Evolutionary conservation across 352 stramenopile genomes (phyloP), one percentile per base, ranked within the genome.

Genomic region (Phytopythium ostracodes): DNA sequence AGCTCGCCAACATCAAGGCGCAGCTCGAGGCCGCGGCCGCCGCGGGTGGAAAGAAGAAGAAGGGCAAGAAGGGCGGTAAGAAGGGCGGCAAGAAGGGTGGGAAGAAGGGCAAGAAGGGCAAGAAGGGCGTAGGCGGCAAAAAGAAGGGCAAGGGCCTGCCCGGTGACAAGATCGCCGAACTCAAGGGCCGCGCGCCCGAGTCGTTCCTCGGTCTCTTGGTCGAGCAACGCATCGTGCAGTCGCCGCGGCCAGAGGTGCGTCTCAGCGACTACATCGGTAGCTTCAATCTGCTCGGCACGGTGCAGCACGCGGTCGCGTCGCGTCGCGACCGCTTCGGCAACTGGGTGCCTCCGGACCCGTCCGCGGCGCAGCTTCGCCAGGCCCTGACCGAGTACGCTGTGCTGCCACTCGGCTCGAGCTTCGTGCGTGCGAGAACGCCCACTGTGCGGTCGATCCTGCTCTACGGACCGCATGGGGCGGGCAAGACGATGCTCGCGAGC

Each of bases 1-100:
- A 97, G 62, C 81, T 98, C 22, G 79, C 89, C 33, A 98, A 98
- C 79, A 97, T 98, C 70, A 97, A 98, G 63, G 71, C 84, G 38
- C 88, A 97, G 67, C 73, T 97, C 9, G 84, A 89, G 36, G 82
- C 84, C 0, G 86, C 81, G 12, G 80, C 84, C 1, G 72, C 69
- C 9, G 71, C 70, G 11, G 74, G 75, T 11, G n/a, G n/a, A n/a
- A 94, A 93, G 62, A 95, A 92, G 33, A 81, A 77, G 8, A 97
- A 89, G 54, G 77, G 76, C 35, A 87, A 84, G 35, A 79, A 74
- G 20, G 78, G 77, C 58, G 75, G 68, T 18, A 87, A 87, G 49
- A 81, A 89, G 38, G 77, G 82, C n/a, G n/a, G n/a, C n/a, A n/a
- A n/a, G n/a, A n/a, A n/a, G n/a, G n/a, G n/a, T n/a, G n/a, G n/a